Evolutionary conservation across 148 eudicot species (phyloP).

Genomic region (Chenopodium suecicum): DNA sequence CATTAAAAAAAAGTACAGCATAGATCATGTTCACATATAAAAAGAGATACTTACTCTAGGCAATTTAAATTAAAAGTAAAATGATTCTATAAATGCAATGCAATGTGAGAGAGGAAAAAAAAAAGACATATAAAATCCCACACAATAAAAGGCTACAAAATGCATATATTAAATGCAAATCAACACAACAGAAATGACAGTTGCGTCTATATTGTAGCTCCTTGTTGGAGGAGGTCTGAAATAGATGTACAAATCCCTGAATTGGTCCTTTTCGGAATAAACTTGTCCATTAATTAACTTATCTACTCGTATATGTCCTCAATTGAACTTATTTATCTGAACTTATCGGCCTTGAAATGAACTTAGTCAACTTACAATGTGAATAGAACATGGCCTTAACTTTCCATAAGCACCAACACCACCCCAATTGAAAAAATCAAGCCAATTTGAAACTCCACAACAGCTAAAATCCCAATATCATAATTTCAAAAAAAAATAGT

Average conservation of each 20-base stretch:
- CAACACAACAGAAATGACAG: no score
- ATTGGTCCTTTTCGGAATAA: no score
- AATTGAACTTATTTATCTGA: no score
- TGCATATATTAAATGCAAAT: not conserved
- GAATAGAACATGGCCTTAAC: no score
- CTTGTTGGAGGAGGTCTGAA: no score
- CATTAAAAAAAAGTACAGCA: conserved; percentile 15
- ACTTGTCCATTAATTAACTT: no score
- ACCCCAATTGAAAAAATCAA: not conserved
- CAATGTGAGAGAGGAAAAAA: not conserved
- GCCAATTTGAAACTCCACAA: not conserved
- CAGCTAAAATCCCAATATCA: not conserved
- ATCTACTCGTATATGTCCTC: no score
- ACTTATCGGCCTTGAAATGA: no score
- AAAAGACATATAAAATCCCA: not conserved
- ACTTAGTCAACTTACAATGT: no score
- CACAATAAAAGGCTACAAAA: not conserved
- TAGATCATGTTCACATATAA: not conserved
- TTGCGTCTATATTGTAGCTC: no score
- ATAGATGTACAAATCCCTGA: no score
- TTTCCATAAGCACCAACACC: no score
- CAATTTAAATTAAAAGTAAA: not conserved
- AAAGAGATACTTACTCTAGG: conserved; percentile 11
- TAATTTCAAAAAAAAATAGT: not conserved
- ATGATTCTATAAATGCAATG: not conserved